Percentiles rank a stretch among this genome's conserved stretches.
Evolutionary conservation across 1,139 yeast genomes (phyloP).

Genomic region (Debaryomycetaceae sp.): DNA sequence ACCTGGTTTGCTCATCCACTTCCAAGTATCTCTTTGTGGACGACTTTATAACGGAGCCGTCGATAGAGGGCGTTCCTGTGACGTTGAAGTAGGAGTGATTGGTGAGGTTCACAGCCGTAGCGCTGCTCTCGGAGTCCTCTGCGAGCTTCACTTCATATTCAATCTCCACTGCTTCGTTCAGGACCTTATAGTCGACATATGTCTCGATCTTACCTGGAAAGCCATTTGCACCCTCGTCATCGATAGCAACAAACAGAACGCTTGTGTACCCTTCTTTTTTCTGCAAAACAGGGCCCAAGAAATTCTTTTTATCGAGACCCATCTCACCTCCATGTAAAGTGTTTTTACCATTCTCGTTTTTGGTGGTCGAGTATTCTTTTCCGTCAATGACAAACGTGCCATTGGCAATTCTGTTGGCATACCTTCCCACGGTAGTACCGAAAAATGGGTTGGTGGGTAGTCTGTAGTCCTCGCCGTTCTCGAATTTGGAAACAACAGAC

Average conservation of each 20-base stretch:
- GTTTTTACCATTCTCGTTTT: slow-evolving; percentile 37
- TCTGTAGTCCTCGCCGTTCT: slow-evolving; percentile 33
- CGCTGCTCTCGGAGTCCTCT: slow-evolving; percentile 30
- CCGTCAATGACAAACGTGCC: slow-evolving; percentile 45
- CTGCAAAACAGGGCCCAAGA: slow-evolving; percentile 50
- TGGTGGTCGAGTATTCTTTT: slow-evolving; percentile 32
- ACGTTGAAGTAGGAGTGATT: slow-evolving; percentile 63
- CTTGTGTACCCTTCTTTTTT: slow-evolving; percentile 27
- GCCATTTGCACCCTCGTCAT: slow-evolving; percentile 47
- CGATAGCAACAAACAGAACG: slow-evolving; percentile 39
- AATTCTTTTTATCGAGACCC: slow-evolving; percentile 50
- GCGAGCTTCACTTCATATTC: slow-evolving; percentile 48
- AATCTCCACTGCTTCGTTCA: slow-evolving; percentile 27
- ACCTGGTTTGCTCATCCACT: slow-evolving; percentile 27
- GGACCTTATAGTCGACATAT: slow-evolving; percentile 40
- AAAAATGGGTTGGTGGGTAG: slow-evolving; percentile 44
- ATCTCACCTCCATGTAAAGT: slow-evolving; percentile 52
- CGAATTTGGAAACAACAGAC: slow-evolving; percentile 32
- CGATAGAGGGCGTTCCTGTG: slow-evolving; percentile 22
- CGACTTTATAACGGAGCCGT: slow-evolving; percentile 32
- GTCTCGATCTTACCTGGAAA: slow-evolving; percentile 53
- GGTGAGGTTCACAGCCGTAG: slow-evolving; percentile 57
- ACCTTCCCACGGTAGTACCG: slow-evolving; percentile 64
- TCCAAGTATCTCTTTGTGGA: slow-evolving; percentile 32
- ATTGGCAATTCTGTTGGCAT: slow-evolving; percentile 56